Percentiles rank a stretch among this genome's conserved stretches.
Evolutionary conservation across 2,329 filamentous ascomycete species (phyloP).

Genomic region (Emydomyces testavorans): DNA sequence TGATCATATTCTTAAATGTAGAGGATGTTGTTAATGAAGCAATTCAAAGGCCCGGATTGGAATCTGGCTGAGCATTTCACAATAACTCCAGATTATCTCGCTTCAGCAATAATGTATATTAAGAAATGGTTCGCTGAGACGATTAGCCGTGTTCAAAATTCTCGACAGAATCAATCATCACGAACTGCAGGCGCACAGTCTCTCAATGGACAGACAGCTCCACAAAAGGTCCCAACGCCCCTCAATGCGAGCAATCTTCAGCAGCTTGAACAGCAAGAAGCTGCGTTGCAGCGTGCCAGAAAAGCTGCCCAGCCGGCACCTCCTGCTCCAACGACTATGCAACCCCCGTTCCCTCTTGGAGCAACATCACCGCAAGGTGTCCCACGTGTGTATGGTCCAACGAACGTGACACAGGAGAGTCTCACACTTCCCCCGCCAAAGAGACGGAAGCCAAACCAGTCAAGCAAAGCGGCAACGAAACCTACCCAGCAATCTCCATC

Average conservation of each 20-base stretch:
- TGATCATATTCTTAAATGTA: conserved; percentile 16
- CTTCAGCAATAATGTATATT: conserved; percentile 29
- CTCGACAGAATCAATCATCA: conserved; percentile 16
- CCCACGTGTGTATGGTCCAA: conserved; percentile 44
- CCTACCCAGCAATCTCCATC: conserved; percentile 20
- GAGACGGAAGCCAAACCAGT: conserved; percentile 44
- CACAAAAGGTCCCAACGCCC: conserved; percentile 24
- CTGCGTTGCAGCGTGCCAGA: conserved; percentile 31
- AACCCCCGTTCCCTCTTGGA: conserved; percentile 42
- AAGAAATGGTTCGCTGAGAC: conserved; percentile 33
- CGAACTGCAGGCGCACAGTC: conserved; percentile 18
- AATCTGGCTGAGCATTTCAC: conserved; percentile 36
- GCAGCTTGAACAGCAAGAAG: conserved; percentile 35
- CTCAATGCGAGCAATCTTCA: conserved; percentile 39
- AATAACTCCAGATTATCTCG: conserved; percentile 32
- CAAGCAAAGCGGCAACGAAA: conserved; percentile 19
- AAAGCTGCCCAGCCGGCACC: conserved; percentile 29
- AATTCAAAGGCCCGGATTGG: conserved; percentile 36
- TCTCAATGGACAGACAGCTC: conserved; percentile 17
- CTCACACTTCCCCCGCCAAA: conserved; percentile 48
- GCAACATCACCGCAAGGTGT: conserved; percentile 46
- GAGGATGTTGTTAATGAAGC: conserved; percentile 37
- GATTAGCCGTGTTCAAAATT: conserved; percentile 25
- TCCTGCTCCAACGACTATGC: conserved; percentile 40
- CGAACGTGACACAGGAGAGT: conserved; percentile 44